phyloP scores from a whole-genome alignment of 2,329 filamentous ascomycete genomes.

The Keithomyces neogunnii region DNA sequence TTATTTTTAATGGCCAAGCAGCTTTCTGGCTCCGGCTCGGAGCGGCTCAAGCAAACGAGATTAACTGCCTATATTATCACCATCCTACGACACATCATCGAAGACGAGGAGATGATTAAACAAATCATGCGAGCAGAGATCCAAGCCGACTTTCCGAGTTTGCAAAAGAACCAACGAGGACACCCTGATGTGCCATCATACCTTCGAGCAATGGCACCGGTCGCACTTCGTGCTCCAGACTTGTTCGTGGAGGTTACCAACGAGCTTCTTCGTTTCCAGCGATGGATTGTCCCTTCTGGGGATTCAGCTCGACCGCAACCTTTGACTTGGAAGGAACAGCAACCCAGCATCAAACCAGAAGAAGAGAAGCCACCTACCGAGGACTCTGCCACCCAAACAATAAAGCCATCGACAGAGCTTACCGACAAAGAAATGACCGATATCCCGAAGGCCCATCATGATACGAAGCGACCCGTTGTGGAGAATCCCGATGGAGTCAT shows the following conservation, averaged over 20 bases:
- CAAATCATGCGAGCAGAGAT: conserved; percentile 92
- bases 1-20: conserved; percentile 96
- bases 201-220: conserved; percentile 66
- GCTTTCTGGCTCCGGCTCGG: conserved; percentile 68
- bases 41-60: conserved; percentile 53
- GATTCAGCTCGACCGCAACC: conserved; percentile 24
- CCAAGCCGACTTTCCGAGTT: conserved; percentile 60
- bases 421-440: conserved; percentile 55
- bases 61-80: conserved; percentile 63
- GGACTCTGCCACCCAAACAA: conserved; percentile 25
- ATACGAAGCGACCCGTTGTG: conserved; percentile 74
- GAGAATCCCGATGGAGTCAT: conserved; percentile 93
- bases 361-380: conserved; percentile 10
- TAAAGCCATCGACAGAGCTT: conserved; percentile 53
- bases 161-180: conserved; percentile 39
- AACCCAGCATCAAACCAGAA: conserved; percentile 11
- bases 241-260: conserved; percentile 83
- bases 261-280: conserved; percentile 68
- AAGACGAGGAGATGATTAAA: conserved; percentile 84
- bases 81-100: conserved; percentile 83
- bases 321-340: conserved; percentile 29
- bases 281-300: conserved; percentile 41
- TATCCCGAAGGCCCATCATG: conserved; percentile 51
- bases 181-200: conserved; percentile 62
- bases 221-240: conserved; percentile 73